These are phyloP conservation scores for Dendrobium officinale DNA, from an alignment of 106 monocot genomes.

Conservation along the genomic window DNA sequence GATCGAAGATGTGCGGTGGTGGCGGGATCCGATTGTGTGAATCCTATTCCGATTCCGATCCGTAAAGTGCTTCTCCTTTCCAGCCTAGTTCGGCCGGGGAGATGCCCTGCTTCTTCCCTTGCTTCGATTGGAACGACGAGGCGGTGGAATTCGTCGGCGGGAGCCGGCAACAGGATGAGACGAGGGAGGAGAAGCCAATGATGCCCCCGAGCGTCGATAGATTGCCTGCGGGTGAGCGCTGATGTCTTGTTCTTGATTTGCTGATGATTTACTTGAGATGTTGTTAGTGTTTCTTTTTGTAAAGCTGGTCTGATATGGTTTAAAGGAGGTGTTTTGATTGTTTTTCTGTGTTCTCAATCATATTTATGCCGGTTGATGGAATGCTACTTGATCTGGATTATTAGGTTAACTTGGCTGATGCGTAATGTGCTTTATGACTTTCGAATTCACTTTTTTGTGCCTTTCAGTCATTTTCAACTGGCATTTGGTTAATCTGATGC, in stretches of 20 bases:
- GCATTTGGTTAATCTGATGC: neutral
- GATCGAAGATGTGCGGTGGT: constrained; percentile 3
- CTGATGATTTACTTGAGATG: neutral
- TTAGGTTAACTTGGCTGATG: neutral
- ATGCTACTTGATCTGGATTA: neutral
- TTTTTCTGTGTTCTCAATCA: neutral
- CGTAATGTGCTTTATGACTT: neutral
- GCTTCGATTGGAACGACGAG: constrained; percentile 9
- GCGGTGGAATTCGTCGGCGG: neutral
- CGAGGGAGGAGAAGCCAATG: constrained; percentile 13
- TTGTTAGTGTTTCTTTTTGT: neutral
- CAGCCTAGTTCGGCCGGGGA: constrained; percentile 3
- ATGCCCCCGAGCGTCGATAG: constrained; percentile 2
- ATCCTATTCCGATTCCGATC: neutral
- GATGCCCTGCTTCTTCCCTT: constrained; percentile 12
- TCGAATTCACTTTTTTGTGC: neutral
- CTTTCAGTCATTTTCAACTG: neutral
- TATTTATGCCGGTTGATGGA: neutral
- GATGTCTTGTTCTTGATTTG: neutral
- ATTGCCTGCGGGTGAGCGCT: neutral
- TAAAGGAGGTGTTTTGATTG: neutral
- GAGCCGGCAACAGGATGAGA: constrained; percentile 2
- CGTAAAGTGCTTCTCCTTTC: neutral
- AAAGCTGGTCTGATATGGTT: neutral
- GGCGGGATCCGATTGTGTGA: neutral